Evolutionary conservation across 257 asterid genomes (phyloP).

Genomic region (Ehretia macrophylla): DNA sequence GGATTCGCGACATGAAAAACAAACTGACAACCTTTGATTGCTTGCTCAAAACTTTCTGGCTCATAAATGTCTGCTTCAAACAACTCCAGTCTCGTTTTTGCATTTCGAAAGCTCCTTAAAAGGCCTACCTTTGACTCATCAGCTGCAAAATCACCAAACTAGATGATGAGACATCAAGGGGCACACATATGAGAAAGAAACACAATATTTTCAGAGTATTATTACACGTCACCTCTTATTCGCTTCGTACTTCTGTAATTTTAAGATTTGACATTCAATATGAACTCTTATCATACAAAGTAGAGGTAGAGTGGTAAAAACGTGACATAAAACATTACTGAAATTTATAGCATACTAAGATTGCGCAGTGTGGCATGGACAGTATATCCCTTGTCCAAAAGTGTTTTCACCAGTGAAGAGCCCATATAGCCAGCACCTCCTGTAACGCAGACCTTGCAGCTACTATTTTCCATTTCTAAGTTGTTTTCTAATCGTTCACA

Average conservation of each 20-base stretch:
- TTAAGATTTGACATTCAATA: too few species aligned
- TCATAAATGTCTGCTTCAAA: conserved; percentile 63
- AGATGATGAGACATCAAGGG: background rate
- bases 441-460: conserved; percentile 53
- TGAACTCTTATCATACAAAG: too few species aligned
- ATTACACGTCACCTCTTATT: too few species aligned
- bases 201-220: too few species aligned
- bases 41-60: conserved; percentile 42
- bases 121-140: conserved; percentile 54
- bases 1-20: conserved; percentile 77
- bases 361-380: conserved; percentile 70
- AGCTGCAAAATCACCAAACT: conserved; percentile 19
- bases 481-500: too few species aligned
- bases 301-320: too few species aligned
- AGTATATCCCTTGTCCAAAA: conserved; percentile 43
- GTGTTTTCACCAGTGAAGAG: conserved; percentile 44
- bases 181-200: too few species aligned
- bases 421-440: conserved; percentile 67
- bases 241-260: too few species aligned
- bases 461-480: conserved; percentile 11
- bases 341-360: conserved; percentile 38
- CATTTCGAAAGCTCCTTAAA: conserved; percentile 36
- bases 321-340: too few species aligned
- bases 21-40: conserved; percentile 46
- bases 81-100: conserved; percentile 37